Evolutionary conservation across 1,284 basidiomycete genomes (phyloP).

Genomic region (Phylloporus sp.): DNA sequence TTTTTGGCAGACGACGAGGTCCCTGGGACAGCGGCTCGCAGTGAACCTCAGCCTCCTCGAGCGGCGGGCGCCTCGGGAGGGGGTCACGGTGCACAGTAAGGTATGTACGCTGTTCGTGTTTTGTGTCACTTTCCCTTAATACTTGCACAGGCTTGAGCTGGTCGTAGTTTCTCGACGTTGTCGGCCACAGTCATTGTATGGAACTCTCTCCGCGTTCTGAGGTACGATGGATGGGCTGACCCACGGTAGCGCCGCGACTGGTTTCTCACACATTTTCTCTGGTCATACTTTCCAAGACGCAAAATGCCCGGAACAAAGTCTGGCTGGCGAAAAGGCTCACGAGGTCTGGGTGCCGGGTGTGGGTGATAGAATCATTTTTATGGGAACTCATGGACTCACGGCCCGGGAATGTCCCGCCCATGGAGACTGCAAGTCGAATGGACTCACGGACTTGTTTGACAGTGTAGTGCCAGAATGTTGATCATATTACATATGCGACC

Average conservation of each 20-base stretch:
- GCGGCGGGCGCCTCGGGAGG: constrained; percentile 1
- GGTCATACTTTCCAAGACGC: not conserved
- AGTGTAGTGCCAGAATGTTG: not conserved
- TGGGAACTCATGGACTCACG: not conserved
- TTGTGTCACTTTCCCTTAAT: not conserved
- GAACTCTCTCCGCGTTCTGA: not conserved
- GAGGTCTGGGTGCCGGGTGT: not conserved
- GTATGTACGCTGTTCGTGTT: constrained; percentile 1
- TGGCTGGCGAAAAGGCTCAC: not conserved
- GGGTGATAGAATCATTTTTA: not conserved
- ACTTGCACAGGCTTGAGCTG: not conserved
- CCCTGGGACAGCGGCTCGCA: constrained; percentile 31
- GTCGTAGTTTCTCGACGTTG: constrained; percentile 1
- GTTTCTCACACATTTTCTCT: not conserved
- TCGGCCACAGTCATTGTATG: constrained; percentile 5
- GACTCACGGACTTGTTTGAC: not conserved
- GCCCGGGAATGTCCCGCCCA: not conserved
- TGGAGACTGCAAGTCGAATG: not conserved
- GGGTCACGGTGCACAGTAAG: constrained; percentile 8
- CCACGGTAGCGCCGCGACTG: not conserved
- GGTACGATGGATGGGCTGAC: constrained; percentile 1
- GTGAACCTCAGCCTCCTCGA: constrained; percentile 21
- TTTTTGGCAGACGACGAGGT: constrained; percentile 67
- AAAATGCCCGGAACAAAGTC: not conserved
- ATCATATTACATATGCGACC: constrained; percentile 5